These are phyloP conservation scores for Fraxinus sp. DNA, from an alignment of 305 asterid species.

Conservation along the genomic window DNA sequence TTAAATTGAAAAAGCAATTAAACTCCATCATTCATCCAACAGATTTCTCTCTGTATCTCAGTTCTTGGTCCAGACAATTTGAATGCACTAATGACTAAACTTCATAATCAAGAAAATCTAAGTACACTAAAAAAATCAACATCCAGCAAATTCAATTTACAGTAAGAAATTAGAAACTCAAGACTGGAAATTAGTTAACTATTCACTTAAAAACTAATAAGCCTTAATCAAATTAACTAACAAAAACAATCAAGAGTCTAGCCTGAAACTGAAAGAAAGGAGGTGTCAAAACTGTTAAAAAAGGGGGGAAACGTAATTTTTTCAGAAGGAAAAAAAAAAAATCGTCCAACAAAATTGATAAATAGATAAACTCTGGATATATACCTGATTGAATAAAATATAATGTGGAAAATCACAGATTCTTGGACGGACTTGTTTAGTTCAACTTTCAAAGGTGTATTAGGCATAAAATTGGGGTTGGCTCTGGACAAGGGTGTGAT, in stretches of 20 bases:
- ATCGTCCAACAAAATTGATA: neutral
- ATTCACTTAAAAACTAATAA: neutral
- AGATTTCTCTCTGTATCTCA: neutral
- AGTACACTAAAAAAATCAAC: neutral
- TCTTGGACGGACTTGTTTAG: neutral
- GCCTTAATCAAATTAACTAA: neutral
- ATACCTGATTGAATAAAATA: neutral
- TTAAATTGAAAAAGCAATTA: neutral
- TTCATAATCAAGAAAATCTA: neutral
- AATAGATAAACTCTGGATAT: neutral
- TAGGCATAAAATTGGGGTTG: neutral
- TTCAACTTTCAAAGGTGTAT: neutral
- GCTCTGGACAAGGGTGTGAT: neutral
- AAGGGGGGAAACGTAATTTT: neutral
- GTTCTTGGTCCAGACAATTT: neutral
- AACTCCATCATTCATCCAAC: neutral
- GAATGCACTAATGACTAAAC: neutral
- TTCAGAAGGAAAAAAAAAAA: neutral
- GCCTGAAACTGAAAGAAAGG: neutral
- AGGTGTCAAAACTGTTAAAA: neutral
- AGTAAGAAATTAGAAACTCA: neutral
- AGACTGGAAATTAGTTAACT: neutral
- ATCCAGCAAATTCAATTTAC: neutral
- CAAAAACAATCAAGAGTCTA: neutral
- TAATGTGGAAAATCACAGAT: neutral